Conservation (phyloP, 2,329 filamentous ascomycete species). For the Mycogone perniciosa region DNA sequence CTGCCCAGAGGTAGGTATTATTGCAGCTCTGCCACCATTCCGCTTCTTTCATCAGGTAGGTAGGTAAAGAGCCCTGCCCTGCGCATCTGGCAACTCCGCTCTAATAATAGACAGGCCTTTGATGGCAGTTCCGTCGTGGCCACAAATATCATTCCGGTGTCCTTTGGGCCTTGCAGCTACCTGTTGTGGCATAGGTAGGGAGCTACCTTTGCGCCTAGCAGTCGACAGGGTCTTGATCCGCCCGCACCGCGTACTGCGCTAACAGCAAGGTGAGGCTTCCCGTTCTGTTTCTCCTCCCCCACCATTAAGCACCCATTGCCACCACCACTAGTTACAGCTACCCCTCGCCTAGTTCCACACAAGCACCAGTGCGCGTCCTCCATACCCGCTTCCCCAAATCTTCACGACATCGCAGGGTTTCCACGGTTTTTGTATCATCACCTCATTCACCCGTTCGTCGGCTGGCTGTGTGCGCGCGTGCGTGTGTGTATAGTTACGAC, state of each 20-base stretch:
- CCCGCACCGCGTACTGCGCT: conserved; percentile 8
- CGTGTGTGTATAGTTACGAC: conserved; percentile 1
- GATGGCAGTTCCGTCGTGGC: too few species aligned
- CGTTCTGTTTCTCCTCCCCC: conserved; percentile 3
- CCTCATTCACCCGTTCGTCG: not conserved
- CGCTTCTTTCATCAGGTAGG: too few species aligned
- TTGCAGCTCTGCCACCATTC: too few species aligned
- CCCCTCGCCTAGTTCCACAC: conserved; percentile 28
- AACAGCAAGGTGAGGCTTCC: conserved; percentile 10
- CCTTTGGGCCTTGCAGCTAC: not conserved
- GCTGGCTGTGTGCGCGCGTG: too few species aligned
- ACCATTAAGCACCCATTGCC: conserved; percentile 4
- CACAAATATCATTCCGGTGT: too few species aligned
- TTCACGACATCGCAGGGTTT: conserved; percentile 9
- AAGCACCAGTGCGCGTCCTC: conserved; percentile 28
- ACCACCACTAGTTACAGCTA: conserved; percentile 10
- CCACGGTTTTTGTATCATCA: not conserved
- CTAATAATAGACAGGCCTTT: too few species aligned
- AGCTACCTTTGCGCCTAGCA: not conserved
- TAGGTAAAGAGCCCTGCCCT: too few species aligned
- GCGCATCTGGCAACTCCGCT: too few species aligned
- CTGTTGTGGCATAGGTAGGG: not conserved
- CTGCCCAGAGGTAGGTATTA: too few species aligned
- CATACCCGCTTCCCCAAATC: conserved; percentile 25
- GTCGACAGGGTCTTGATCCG: not conserved